Base-by-base conservation (phyloP, 169 alveolate species). In the Plasmodium adleri region DNA sequence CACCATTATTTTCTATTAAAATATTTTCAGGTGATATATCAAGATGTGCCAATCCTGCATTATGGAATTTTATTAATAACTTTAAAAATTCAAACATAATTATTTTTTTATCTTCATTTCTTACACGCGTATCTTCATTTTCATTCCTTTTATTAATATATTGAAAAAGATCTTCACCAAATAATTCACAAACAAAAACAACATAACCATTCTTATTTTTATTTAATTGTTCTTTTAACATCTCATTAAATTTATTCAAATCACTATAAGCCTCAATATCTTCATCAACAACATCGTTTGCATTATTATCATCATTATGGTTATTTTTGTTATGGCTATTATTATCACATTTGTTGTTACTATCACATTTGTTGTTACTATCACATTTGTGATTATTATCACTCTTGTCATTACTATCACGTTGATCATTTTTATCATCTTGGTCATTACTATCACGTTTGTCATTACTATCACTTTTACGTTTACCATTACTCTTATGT, bases 21-120 rank as follows among this genome's bases (percentile, higher is more conserved):
- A 94, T 93, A 88, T 94, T 94, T 64, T 94, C 97, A 3, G 97
- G 97, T 10, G 97, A 93, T 43, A 94, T 49, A 70, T 94, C 97
- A 7, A 94, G 91, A 74, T 94, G 97, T n/a, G 95, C 80, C 3
- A 94, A 58, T 13, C 97, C 97, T 22, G 94, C 94, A 32, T 89
- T 62, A 62, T 94, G 97, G 28, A 94, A 78, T 10, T 92, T 58
- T 54, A 83, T 87, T 49, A 94, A 76, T 17, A 90, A 83, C 74
- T 85, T 68, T 49, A 68, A 89, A 32, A 91, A 74, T 12, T 92
- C 86, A 56, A 90, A 91, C 39, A 93, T 93, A 6, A 94, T 88
- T 28, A 78, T 88, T 47, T 92, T 92, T 39, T 72, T 91, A 22
- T 94, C 96, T 56, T 88, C 76, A 63, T 88, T 76, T 56, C 88